Base-by-base conservation (phyloP, 805 yeast genomes). In the Myxozyma monticola region DNA sequence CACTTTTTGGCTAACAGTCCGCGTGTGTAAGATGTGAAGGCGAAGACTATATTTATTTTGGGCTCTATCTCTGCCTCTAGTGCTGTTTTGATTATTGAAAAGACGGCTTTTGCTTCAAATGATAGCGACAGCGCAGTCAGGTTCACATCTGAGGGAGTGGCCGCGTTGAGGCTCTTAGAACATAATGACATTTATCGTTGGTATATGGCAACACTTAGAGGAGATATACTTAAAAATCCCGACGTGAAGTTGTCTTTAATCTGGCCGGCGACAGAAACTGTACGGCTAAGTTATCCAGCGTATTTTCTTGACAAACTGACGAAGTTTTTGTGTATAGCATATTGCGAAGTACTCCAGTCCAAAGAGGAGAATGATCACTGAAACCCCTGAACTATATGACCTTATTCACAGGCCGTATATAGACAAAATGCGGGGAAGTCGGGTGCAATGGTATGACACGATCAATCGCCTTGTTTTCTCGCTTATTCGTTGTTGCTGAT, bases 151-250 rank as follows among this genome's bases (percentile, higher is more conserved):
- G 21, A 33, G 2, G 41, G 45, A 4, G 25, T 56, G 14, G 26
- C 45, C 15, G 58, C 62, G 25, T 50, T 72, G 21, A 49, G 65
- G 24, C 60, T 71, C 22, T 73, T 83, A 17, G 83, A 86, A n/a
- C 65, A 71, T 14, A 93, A 91, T 65, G 97, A 88, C 60, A 81
- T 90, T 1, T 91, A 91, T 63, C 76, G 76, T 54, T 91, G 98
- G 97, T 87, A 88, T 12, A 66, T 78, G 39, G 78, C 79, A 0
- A 66, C 76, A 0, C 57, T 84, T 36, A 59, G 60, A 2, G 83
- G 79, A 55, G 71, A 75, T 41, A 28, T 63, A 21, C 71, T 69
- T 0, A 57, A 60, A 0, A 34, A 17, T 29, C 87, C 95, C 1
- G 76, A 81, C 0, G 83, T 83, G 14, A 89, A 90, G 62, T 60